Evolutionary conservation across 1,284 basidiomycete species (phyloP), one percentile per base, ranked within the genome.

Genomic region (Tylopilus sp.): DNA sequence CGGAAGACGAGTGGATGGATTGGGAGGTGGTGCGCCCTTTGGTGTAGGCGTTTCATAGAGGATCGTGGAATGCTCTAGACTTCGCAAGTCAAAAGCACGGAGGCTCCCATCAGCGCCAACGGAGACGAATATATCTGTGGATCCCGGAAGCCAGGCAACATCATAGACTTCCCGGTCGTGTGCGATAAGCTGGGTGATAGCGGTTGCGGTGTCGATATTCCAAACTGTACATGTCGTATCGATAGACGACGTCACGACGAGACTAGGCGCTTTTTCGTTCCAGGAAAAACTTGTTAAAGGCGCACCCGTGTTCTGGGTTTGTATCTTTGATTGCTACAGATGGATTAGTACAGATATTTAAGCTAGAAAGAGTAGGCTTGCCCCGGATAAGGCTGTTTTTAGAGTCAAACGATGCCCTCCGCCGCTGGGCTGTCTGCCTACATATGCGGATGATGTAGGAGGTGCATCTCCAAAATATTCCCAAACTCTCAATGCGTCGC

Each of bases 141-240:
- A 95, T n/a, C 87, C 83, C 2, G 96, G 96, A n/a, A 97, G 82
- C 95, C 96, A 98, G 36, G 92, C 94, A 44, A 95, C 92, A 64
- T 95, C 92, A 71, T 94, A 94, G 7, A 99, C 96, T 68, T 98
- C 96, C 42, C 93, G 83, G 75, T 99, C 96, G 73, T 99, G 96
- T 0, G 96, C 96, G 66, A 95, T 95, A 58, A 94, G 82, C 69
- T 99, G 96, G 1, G 96, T 99, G 62, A 99, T 83, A 14, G 96
- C 95, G n/a, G 89, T 86, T 17, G 85, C 83, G 2, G 92, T 94
- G 59, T 96, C 91, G 64, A 99, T 91, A 67, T 99, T 96, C 95
- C 95, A 94, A 29, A 95, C 85, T 2, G 92, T 95, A 65, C 93
- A 93, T 17, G 93, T 94, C 38, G 92, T 95, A 68, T 97, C 94